phyloP scores from a whole-genome alignment of 768 basidiomycete species.

The Mycena chlorophos region DNA sequence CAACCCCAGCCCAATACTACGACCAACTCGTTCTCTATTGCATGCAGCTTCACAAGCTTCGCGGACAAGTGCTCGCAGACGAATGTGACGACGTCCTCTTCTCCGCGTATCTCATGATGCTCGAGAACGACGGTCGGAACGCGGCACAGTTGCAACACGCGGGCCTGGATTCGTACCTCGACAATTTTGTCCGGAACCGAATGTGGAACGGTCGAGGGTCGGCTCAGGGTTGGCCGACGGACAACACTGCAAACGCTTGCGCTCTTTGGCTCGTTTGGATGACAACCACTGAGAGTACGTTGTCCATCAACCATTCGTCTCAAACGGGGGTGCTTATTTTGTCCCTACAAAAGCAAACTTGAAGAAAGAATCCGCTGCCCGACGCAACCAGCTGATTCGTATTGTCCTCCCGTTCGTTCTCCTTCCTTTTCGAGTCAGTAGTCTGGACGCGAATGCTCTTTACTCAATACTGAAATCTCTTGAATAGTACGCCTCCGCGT shows the following conservation, averaged over 20 bases:
- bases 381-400: constrained; percentile 31
- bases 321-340: neutral
- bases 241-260: constrained; percentile 48
- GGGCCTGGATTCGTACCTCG: constrained; percentile 47
- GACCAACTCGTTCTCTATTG: constrained; percentile 39
- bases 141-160: constrained; percentile 54
- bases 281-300: constrained; percentile 51
- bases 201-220: constrained; percentile 41
- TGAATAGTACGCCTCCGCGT: constrained; percentile 52
- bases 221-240: constrained; percentile 57
- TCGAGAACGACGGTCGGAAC: constrained; percentile 72
- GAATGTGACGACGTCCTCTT: constrained; percentile 43
- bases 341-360: constrained; percentile 29
- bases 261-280: constrained; percentile 69
- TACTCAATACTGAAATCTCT: constrained; percentile 1
- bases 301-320: neutral
- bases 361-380: constrained; percentile 27
- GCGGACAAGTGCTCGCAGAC: constrained; percentile 31
- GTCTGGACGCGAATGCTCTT: constrained; percentile 9
- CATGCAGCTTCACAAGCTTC: constrained; percentile 41
- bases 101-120: constrained; percentile 53
- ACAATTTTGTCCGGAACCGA: constrained; percentile 43
- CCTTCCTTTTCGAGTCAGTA: constrained; percentile 48
- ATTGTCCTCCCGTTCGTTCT: constrained; percentile 48
- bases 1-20: constrained; percentile 31